phyloP scores from a whole-genome alignment of 108 stramenopile genomes.

The Nitzschia sp. region DNA sequence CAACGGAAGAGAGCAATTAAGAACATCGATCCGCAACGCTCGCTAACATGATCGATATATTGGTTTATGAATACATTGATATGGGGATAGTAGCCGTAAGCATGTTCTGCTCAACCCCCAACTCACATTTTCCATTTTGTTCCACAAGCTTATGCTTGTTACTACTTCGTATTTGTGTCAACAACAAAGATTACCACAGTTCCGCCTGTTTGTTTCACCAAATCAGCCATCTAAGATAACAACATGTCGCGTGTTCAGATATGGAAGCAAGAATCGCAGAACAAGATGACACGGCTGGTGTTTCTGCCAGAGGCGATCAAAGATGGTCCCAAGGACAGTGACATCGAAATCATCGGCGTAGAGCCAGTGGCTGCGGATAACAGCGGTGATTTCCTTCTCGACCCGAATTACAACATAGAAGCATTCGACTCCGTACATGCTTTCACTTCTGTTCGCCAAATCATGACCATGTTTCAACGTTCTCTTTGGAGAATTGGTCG shows the following conservation, averaged over 20 bases:
- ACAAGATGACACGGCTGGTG: background rate
- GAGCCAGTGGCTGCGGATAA: background rate
- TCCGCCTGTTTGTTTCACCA: no score
- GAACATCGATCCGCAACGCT: no score
- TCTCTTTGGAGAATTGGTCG: constrained; percentile 1
- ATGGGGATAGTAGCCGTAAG: no score
- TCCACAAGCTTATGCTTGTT: no score
- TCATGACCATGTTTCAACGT: constrained; percentile 3
- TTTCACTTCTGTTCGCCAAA: background rate
- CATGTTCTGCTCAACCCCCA: no score
- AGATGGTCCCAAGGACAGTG: background rate
- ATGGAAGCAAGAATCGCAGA: background rate
- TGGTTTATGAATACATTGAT: no score
- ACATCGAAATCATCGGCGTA: background rate
- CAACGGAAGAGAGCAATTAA: no score
- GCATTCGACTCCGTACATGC: background rate
- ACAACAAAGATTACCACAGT: no score
- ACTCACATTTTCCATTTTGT: no score
- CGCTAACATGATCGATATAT: no score
- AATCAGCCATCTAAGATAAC: no score
- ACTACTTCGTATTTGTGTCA: no score
- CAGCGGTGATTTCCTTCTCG: background rate
- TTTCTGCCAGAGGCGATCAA: background rate
- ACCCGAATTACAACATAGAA: constrained; percentile 1
- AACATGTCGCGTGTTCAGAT: constrained; percentile 3